Evolutionary conservation across 768 basidiomycete genomes (phyloP), one percentile per base, ranked within the genome.

Genomic region (Aureoboletus auriporus): DNA sequence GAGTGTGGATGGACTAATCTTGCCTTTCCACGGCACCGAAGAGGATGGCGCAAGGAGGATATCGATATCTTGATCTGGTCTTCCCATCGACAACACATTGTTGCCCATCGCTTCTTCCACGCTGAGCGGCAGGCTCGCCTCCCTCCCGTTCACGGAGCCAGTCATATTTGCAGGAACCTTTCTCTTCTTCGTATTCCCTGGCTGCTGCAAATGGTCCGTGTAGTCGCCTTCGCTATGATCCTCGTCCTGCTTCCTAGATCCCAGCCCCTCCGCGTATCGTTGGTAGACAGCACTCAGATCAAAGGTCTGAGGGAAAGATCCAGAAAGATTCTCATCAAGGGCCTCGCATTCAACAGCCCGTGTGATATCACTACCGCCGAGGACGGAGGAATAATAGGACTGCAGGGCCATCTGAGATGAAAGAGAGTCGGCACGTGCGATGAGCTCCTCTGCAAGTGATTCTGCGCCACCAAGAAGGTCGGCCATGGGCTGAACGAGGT

Each of bases 111-210:
- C 78, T 43, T 75, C 74, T 42, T 73, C 73, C 20, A 67, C 74
- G 11, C 72, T 71, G 34, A 74, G 71, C 44, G 62, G 60, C 35
- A 75, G 72, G 48, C 66, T 63, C 46, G 55, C 61, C 49, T 77
- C 75, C 38, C 73, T 75, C 46, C 75, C 73, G 38, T 64, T 69
- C 39, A 62, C 66, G 34, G 68, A 63, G 43, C 70, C 69, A 13
- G 71, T 64, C 46, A 70, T 61, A 63, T 87, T 84, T 33, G 80
- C 77, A 1, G 90, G 89, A 3, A 92, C 89, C 64, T 92, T 92
- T 41, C 89, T 76, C 71, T 92, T 92, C 79, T 92, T 92, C 41
- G 87, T 86, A 59, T 92, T 92, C 8, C 84, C 84, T 4, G 83
- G 87, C 54, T 89, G 88, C 52, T 78, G 82, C 28, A 83, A 67